A percentile compares a stretch with the other conserved stretches of the same genome.
Evolutionary conservation across 345 rosid genomes (phyloP).

Genomic region (Excoecaria cochinchinensis): DNA sequence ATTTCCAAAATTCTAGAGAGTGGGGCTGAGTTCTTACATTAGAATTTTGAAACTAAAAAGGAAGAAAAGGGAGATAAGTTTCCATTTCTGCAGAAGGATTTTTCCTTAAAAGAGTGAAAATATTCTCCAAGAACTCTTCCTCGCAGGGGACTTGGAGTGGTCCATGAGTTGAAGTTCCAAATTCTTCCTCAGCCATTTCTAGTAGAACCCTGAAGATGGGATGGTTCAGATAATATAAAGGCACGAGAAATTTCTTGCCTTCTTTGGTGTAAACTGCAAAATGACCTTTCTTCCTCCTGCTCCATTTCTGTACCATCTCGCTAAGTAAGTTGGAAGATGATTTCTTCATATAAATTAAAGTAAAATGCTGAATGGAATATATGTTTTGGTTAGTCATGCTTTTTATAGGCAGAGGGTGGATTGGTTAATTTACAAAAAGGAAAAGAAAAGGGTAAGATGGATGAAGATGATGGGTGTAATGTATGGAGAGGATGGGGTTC

Average conservation of each 20-base stretch:
- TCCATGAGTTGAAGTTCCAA: constrained; percentile 41
- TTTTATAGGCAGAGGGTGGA: background rate
- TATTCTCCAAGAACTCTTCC: constrained; percentile 44
- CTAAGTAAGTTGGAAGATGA: constrained; percentile 30
- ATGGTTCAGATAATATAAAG: constrained; percentile 45
- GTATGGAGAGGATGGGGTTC: constrained; percentile 15
- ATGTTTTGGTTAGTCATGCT: background rate
- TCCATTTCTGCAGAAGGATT: constrained; percentile 31
- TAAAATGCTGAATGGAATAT: background rate
- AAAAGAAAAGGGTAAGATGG: background rate
- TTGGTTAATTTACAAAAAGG: background rate
- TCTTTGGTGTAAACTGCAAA: constrained; percentile 51
- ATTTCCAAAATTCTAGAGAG: background rate
- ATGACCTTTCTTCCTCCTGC: constrained; percentile 47
- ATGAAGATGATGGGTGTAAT: background rate
- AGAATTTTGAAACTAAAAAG: constrained; percentile 12
- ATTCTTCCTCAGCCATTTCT: constrained; percentile 59
- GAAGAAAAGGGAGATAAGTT: constrained; percentile 26
- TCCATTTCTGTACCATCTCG: constrained; percentile 43
- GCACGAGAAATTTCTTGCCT: constrained; percentile 51
- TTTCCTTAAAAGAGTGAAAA: constrained; percentile 35
- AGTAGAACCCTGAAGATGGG: constrained; percentile 50
- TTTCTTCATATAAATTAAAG: constrained; percentile 15
- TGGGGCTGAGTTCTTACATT: background rate
- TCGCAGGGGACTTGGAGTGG: constrained; percentile 56